These are phyloP conservation scores for Talaromyces sp. DNA, from an alignment of 2,329 filamentous ascomycete species.

Conservation along the genomic window DNA sequence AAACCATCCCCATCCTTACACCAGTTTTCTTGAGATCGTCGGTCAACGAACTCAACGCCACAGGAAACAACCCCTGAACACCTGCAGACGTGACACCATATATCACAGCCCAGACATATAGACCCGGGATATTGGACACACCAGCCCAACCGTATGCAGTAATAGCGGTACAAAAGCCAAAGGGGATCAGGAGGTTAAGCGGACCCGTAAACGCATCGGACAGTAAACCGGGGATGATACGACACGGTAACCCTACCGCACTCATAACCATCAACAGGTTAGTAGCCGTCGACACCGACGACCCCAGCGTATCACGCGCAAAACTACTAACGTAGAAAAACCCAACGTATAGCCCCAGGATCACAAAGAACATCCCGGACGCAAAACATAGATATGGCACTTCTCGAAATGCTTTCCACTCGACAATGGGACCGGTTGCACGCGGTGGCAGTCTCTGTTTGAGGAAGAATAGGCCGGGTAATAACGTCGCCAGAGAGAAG, in stretches of 20 bases:
- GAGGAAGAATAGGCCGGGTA: slow-evolving; percentile 10
- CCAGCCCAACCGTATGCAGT: slow-evolving; percentile 15
- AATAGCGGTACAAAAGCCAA: slow-evolving; percentile 2
- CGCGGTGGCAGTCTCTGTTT: slow-evolving; percentile 11
- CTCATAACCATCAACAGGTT: slow-evolving; percentile 65
- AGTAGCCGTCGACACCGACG: slow-evolving; percentile 48
- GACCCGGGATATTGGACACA: not conserved
- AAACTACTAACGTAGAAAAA: slow-evolving; percentile 17
- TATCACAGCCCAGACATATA: slow-evolving; percentile 12
- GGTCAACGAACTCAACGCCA: slow-evolving; percentile 55
- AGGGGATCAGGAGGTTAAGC: slow-evolving; percentile 15
- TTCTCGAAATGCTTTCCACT: slow-evolving; percentile 13
- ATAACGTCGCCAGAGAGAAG: slow-evolving; percentile 15
- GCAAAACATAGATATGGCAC: slow-evolving; percentile 14
- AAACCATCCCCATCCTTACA: slow-evolving; percentile 56
- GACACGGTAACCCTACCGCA: slow-evolving; percentile 57
- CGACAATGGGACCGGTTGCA: slow-evolving; percentile 11
- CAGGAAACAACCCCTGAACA: slow-evolving; percentile 54
- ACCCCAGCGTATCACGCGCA: slow-evolving; percentile 34
- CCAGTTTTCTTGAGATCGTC: slow-evolving; percentile 53
- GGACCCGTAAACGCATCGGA: slow-evolving; percentile 15
- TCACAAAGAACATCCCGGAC: slow-evolving; percentile 15
- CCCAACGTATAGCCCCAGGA: slow-evolving; percentile 14
- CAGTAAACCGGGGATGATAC: slow-evolving; percentile 51
- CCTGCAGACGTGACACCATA: slow-evolving; percentile 11